phyloP scores from a whole-genome alignment of 441 rosid genomes.

The Sinapis alba region DNA sequence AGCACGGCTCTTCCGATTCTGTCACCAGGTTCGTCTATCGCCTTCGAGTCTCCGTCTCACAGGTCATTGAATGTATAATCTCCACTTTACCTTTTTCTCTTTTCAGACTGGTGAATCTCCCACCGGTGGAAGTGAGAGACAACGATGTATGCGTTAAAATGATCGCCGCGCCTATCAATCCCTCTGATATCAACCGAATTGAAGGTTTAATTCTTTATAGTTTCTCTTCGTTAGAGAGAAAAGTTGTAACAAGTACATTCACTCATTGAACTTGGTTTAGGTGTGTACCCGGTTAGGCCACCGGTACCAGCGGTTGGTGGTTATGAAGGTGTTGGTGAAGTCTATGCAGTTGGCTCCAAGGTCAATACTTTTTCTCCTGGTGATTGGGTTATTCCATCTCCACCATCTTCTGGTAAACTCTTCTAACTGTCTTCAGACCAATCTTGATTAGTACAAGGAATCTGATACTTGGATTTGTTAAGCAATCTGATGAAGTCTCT shows the following conservation, averaged over 20 bases:
- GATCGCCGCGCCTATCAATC: constrained; percentile 94
- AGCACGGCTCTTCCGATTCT: constrained; percentile 77
- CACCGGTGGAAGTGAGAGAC: constrained; percentile 54
- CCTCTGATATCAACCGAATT: constrained; percentile 91
- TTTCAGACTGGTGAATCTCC: constrained; percentile 60
- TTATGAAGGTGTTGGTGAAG: constrained; percentile 92
- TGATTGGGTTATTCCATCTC: constrained; percentile 90
- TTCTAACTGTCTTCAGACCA: not conserved
- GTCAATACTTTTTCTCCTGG: constrained; percentile 70
- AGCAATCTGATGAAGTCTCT: constrained; percentile 19
- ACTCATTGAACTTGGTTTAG: constrained; percentile 33
- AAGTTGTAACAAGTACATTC: not conserved
- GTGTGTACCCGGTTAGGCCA: constrained; percentile 93
- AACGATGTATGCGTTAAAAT: constrained; percentile 65
- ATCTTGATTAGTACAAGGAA: not conserved
- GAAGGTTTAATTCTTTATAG: constrained; percentile 53
- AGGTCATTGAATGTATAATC: not conserved
- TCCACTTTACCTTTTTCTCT: not conserved
- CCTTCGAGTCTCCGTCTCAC: not conserved
- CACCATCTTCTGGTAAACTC: constrained; percentile 72
- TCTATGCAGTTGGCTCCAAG: constrained; percentile 68
- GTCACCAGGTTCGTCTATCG: constrained; percentile 59
- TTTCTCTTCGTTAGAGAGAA: not conserved
- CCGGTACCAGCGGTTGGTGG: constrained; percentile 89
- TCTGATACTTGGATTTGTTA: not conserved